Percentiles rank a stretch among this genome's conserved stretches.
Evolutionary conservation across 2,329 filamentous ascomycete genomes (phyloP).

Genomic region (Aspergillus calidoustus): DNA sequence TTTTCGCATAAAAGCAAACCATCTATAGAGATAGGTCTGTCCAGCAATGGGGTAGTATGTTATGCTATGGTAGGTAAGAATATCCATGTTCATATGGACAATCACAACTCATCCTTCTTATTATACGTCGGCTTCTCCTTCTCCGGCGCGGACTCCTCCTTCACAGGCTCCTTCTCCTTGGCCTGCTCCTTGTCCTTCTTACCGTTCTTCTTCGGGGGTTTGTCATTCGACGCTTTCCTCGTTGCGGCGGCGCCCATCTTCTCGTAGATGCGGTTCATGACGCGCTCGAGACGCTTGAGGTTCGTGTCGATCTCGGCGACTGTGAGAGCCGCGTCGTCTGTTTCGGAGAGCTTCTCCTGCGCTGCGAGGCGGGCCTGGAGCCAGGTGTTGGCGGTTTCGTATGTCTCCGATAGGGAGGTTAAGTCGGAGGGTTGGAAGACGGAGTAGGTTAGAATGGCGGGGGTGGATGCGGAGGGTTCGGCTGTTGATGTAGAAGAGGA

Average conservation of each 20-base stretch:
- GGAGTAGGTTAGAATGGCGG: constrained; percentile 61
- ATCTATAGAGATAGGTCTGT: background rate
- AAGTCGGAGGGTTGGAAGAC: constrained; percentile 77
- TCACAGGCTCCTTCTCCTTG: constrained; percentile 25
- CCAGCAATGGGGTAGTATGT: background rate
- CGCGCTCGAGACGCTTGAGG: constrained; percentile 69
- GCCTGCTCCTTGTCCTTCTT: constrained; percentile 31
- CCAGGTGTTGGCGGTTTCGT: constrained; percentile 71
- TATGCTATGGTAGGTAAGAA: constrained; percentile 5
- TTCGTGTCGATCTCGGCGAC: constrained; percentile 72
- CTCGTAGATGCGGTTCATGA: constrained; percentile 41
- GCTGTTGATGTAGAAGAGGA: constrained; percentile 42
- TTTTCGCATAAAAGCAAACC: background rate
- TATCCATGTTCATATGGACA: background rate
- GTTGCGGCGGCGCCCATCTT: constrained; percentile 52
- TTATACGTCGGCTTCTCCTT: constrained; percentile 31
- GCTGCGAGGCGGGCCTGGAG: constrained; percentile 70
- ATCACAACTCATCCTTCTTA: constrained; percentile 40
- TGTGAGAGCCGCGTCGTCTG: constrained; percentile 76
- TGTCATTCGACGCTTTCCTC: constrained; percentile 24
- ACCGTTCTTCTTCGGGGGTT: constrained; percentile 31
- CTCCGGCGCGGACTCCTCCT: constrained; percentile 10
- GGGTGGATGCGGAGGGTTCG: constrained; percentile 39
- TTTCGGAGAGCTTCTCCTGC: constrained; percentile 71
- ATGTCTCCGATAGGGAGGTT: constrained; percentile 63